Percentiles rank a stretch among this genome's conserved stretches.
These are phyloP conservation scores for Plasmodium inui DNA, from an alignment of 169 alveolate genomes.

Conservation along the genomic window DNA sequence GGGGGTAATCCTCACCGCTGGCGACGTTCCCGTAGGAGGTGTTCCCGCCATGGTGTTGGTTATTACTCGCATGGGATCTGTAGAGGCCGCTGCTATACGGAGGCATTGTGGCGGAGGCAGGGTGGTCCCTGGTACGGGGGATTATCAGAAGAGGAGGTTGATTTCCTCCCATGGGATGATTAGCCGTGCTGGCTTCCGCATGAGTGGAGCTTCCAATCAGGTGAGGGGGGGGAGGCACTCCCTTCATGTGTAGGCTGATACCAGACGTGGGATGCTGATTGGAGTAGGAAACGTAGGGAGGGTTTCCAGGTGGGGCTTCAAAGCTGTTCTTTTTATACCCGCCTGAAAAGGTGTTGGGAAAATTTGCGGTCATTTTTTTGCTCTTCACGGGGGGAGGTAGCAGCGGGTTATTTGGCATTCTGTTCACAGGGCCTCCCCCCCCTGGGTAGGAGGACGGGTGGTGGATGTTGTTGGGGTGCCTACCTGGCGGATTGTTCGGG, in stretches of 20 bases:
- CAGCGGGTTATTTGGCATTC: background rate
- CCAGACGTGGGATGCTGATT: background rate
- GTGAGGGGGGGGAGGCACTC: conserved; percentile 9
- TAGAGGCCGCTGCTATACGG: background rate
- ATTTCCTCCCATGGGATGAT: background rate
- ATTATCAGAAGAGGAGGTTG: background rate
- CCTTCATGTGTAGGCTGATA: background rate
- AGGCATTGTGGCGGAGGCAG: background rate
- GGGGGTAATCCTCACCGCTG: background rate
- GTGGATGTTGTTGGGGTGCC: background rate
- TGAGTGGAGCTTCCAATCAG: background rate
- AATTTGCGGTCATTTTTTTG: background rate
- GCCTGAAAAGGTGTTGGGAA: background rate
- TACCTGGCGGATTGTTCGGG: background rate
- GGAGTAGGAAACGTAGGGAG: background rate
- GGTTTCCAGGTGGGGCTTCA: background rate
- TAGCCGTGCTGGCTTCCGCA: background rate
- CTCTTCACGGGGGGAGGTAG: background rate
- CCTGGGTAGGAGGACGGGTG: background rate
- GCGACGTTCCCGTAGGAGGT: background rate
- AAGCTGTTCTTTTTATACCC: background rate
- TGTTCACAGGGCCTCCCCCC: background rate
- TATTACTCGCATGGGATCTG: background rate
- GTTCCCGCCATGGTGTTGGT: background rate
- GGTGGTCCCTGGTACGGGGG: background rate